Evolutionary conservation across 169 alveolate species (phyloP).

Genomic region (Fabrea salina): DNA sequence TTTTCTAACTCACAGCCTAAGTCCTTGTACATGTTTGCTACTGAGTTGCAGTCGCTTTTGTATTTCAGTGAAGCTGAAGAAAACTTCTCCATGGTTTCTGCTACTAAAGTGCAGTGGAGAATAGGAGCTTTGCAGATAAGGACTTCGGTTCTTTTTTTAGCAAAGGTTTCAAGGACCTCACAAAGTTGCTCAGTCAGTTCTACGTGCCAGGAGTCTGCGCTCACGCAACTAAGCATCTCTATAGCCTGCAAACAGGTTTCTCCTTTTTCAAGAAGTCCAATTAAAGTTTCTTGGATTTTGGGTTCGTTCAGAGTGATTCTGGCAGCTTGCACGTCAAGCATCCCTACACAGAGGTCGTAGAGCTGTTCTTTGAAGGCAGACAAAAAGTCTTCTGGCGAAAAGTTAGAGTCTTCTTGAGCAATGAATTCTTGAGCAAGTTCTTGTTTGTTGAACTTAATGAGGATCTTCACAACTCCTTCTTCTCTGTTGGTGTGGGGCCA

Average conservation of each 20-base stretch:
- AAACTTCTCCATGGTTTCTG: not conserved
- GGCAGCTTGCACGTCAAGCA: not conserved
- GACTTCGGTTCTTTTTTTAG: not conserved
- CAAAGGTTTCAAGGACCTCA: not conserved
- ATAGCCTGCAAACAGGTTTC: conserved; percentile 6
- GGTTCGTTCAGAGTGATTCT: not conserved
- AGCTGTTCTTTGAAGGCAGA: not conserved
- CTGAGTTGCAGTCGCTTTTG: too few species aligned
- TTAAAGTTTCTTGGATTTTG: not conserved
- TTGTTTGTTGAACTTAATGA: not conserved
- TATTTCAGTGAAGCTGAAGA: too few species aligned
- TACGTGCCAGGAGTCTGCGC: not conserved
- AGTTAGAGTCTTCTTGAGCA: not conserved
- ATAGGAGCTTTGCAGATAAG: conserved; percentile 9
- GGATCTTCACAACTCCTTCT: not conserved
- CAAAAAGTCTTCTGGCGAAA: conserved; percentile 4
- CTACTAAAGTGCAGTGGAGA: not conserved
- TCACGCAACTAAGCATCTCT: not conserved
- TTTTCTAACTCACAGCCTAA: not conserved
- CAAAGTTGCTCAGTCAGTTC: conserved; percentile 13
- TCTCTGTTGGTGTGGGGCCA: not conserved
- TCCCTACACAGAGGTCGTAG: not conserved
- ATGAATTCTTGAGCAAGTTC: not conserved
- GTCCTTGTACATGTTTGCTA: too few species aligned
- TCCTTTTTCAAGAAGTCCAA: not conserved